Evolutionary conservation across 2,329 filamentous ascomycete species (phyloP), one percentile per base, ranked within the genome.

Genomic region (Aspergillus sp.): DNA sequence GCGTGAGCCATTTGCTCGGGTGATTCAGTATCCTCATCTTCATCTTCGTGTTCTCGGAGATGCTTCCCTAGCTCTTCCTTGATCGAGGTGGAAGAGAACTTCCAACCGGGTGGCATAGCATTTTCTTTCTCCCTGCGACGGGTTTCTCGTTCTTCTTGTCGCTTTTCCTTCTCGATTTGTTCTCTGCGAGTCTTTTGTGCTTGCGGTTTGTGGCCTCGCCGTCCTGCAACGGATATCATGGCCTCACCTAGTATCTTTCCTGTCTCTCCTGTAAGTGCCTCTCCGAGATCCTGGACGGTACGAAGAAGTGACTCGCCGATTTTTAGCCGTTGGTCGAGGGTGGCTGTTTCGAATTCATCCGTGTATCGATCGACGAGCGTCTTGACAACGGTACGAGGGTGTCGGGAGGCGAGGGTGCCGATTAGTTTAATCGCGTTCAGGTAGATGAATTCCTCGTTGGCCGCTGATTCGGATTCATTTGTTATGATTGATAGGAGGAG

Each of bases 361-460:
- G 63, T 57, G 43, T 73, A 73, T 38, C 60, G 62, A 5, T 73
- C 66, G 2, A 68, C 62, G 2, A 73, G 60, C 1, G 63, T 65
- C 50, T 67, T 70, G 10, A 72, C 44, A 2, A 70, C 67, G 4
- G 70, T 72, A 37, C 60, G 65, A 10, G 70, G 70, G 49, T 73
- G 70, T 22, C 61, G 61, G 3, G 69, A 69, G 12, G 70, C 68
- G 9, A 73, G 49, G 7, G 58, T 62, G 7, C 68, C 69, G 19
- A 72, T 65, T 5, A 68, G 53, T 41, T 69, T 72, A 45, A 72
- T 69, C 20, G 68, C 70, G 41, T 70, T 70, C 4, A 73, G 57
- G 44, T 73, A 72, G 43, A 72, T 63, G 47, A 70, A 73, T 52
- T 72, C 69, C 41, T 73, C 70, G 15, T 63, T 66, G 13, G 59